Percentiles rank a stretch among this genome's conserved stretches.
phyloP scores from a whole-genome alignment of 2,329 filamentous ascomycete species.

The Massarina eburnea region DNA sequence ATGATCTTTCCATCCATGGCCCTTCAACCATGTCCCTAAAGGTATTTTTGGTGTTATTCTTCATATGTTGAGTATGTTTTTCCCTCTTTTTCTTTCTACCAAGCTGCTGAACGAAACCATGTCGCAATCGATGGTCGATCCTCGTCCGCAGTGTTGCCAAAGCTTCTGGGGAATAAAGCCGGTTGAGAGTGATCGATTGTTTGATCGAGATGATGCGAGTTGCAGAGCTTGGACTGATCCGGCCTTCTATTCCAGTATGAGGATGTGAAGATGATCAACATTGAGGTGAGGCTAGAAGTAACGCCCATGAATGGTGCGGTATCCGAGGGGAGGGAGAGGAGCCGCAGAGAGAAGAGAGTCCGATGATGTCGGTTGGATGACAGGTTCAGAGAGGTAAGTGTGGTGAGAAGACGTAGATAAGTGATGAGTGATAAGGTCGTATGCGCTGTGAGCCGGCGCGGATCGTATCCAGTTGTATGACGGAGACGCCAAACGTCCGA shows the following conservation, averaged over 20 bases:
- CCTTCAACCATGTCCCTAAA: slow-evolving; percentile 21
- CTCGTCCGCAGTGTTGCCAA: slow-evolving; percentile 1
- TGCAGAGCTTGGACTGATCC: slow-evolving; percentile 31
- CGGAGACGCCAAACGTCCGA: slow-evolving; percentile 2
- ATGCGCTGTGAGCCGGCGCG: background rate
- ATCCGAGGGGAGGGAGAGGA: slow-evolving; percentile 25
- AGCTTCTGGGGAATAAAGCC: background rate
- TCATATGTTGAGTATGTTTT: slow-evolving; percentile 11
- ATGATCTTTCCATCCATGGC: slow-evolving; percentile 3
- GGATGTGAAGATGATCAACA: slow-evolving; percentile 35
- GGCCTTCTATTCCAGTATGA: slow-evolving; percentile 14
- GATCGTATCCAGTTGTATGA: background rate
- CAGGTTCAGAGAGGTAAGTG: background rate
- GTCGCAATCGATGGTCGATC: background rate
- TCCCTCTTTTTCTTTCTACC: slow-evolving; percentile 22
- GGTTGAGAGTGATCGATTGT: background rate
- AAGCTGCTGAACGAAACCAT: slow-evolving; percentile 6
- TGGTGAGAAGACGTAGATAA: background rate
- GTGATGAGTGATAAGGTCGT: background rate
- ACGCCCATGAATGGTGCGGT: slow-evolving; percentile 19
- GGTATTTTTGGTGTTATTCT: slow-evolving; percentile 14
- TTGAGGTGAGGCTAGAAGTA: slow-evolving; percentile 27
- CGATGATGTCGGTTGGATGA: background rate
- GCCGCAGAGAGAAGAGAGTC: slow-evolving; percentile 13
- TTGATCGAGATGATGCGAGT: background rate